Evolutionary conservation across 345 rosid genomes (phyloP), one percentile per base, ranked within the genome.

Genomic region (Moricandia moricandioides): DNA sequence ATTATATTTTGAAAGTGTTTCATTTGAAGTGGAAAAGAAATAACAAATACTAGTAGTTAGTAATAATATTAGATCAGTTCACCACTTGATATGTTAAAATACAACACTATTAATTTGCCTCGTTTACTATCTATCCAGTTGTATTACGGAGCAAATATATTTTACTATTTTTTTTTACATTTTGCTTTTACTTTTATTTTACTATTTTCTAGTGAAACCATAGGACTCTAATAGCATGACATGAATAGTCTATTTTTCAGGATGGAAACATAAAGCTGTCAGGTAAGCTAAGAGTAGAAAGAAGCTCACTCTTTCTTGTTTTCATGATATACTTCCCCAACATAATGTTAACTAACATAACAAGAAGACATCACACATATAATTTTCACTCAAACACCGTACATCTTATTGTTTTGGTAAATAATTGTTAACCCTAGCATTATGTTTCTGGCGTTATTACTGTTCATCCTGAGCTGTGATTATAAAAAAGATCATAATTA

Each of bases 181-280:
- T n/a, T n/a, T n/a, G n/a, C n/a, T n/a, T n/a, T n/a, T n/a, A n/a
- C n/a, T n/a, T n/a, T 21, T 21, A 21, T 21, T 21, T 21, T 21
- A 21, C 24, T 21, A 21, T 21, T 21, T 21, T 21, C 24, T 21
- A 21, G 24, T 21, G 24, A 21, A 21, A 21, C 24, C 24, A 21
- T 21, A 21, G 24, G 24, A 21, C 24, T 21, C 24, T 21, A 21
- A 43, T 43, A 43, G 51, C 5, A 57, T 56, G 54, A 58, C 54
- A 26, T 9, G 40, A 43, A 43, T 29, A 17, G 57, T 39, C 10
- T 47, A 4, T 58, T 59, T 57, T 56, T 70, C 56, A 60, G 58
- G 13, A 60, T 60, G 51, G 40, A 56, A 34, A 69, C 58, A 70
- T 59, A 70, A 59, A 70, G 67, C 40, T 70, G 74, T 58, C 74